A percentile compares a stretch with the other conserved stretches of the same genome.
phyloP scores from a whole-genome alignment of 352 stramenopile species.

The Phytophthora pseudosyringae region DNA sequence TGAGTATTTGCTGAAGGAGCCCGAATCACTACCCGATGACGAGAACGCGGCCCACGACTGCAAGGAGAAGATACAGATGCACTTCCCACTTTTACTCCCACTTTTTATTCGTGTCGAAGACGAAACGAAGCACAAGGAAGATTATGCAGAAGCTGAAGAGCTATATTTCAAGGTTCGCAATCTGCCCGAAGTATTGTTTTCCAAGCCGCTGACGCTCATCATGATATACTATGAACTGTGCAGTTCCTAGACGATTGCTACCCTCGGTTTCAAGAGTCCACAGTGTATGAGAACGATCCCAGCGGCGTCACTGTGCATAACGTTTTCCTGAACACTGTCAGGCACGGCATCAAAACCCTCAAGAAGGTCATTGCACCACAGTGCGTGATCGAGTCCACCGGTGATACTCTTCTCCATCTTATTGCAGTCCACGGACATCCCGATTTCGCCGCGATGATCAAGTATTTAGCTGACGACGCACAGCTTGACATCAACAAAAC shows the following conservation, averaged over 20 bases:
- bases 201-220: neutral
- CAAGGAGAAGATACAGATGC: conserved; percentile 45
- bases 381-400: conserved; percentile 52
- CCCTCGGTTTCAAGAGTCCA: conserved; percentile 36
- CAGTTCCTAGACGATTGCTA: conserved; percentile 49
- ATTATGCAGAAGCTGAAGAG: conserved; percentile 45
- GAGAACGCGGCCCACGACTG: conserved; percentile 43
- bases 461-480: conserved; percentile 43
- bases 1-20: conserved; percentile 40
- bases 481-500: conserved; percentile 50
- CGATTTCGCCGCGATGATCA: conserved; percentile 42
- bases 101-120: conserved; percentile 48
- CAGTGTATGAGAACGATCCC: conserved; percentile 43
- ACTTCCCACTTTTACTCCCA: conserved; percentile 46
- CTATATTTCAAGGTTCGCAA: conserved; percentile 44
- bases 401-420: conserved; percentile 57
- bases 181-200: neutral
- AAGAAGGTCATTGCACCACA: conserved; percentile 49
- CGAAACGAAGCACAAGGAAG: conserved; percentile 39
- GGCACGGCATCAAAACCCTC: conserved; percentile 39
- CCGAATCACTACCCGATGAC: conserved; percentile 45
- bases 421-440: conserved; percentile 44
- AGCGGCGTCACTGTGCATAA: conserved; percentile 53
- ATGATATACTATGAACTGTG: neutral
- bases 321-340: conserved; percentile 45